Base-by-base conservation (phyloP, 1,284 basidiomycete species). In the Trichosporon asahii region DNA sequence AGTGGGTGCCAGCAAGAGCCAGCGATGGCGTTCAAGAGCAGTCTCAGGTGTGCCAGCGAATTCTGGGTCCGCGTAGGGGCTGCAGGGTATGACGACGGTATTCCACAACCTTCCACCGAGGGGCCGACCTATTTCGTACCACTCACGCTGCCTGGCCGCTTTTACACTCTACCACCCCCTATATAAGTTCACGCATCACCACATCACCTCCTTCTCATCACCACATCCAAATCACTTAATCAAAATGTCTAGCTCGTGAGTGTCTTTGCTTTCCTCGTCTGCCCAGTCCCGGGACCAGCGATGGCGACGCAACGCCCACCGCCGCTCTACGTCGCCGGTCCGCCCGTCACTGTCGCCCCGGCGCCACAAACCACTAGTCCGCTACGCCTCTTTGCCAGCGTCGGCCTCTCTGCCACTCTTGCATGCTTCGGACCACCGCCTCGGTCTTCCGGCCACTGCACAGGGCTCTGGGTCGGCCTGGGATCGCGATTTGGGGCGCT, bases 21-120 rank as follows among this genome's bases (percentile, higher is more conserved):
- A 61, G 27, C 31, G 31, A 8, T 6, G 11, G 31, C 31, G n/a
- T n/a, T n/a, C n/a, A n/a, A n/a, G n/a, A n/a, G n/a, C 31, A 33
- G 31, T 6, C 31, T 33, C 31, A 33, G 31, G 31, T 33, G 27
- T 61, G 57, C 57, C 29, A 31, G 57, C 27, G 29, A 33, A 61
- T 31, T 31, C 57, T 61, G 49, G 57, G 57, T 61, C 27, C 57
- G 29, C 18, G 27, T 31, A 61, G 57, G 57, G 57, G 57, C 15
- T 27, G 21, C 11, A 15, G 12, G 25, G 27, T 8, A 61, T 61
- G 57, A 61, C 57, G 57, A 61, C 57, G 57, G 57, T 61, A 61
- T 61, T 61, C 57, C 57, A 61, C 57, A 61, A 61, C 15, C 57
- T 61, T 61, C 57, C 57, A 61, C 57, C 57, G 57, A 31, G 29